Base-by-base conservation (phyloP, 2,329 filamentous ascomycete species). In the Trichoderma breve region DNA sequence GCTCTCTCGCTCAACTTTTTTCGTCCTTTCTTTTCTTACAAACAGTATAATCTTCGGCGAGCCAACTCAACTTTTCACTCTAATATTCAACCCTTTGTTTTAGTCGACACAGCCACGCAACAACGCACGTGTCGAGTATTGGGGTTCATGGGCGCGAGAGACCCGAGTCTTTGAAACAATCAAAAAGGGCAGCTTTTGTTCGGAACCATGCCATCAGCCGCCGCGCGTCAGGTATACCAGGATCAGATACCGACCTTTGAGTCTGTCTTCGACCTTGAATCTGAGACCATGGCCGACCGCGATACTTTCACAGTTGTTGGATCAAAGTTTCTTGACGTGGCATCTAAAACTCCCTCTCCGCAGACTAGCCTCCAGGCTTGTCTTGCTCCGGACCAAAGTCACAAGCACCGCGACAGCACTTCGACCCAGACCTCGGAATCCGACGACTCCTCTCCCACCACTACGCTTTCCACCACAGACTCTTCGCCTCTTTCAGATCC, bases 401-500 rank as follows among this genome's bases (percentile, higher is more conserved):
- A 94, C 82, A 90, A 91, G 78, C 92, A 93, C 80, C 87, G 90
- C 79, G 89, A 93, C 79, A 94, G 92, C 83, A 91, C 89, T n/a
- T 95, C 91, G 8, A 93, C 92, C 3, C 91, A 92, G 74, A 87
- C 87, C 70, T 93, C 92, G 18, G 93, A 93, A 74, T 98, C 96
- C 1, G 93, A 93, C 55, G 95, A 97, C 78, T 97, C 95, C 26
- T 98, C 95, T 9, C 96, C 96, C 1, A 98, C 95, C 8, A 98
- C 95, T 4, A 97, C 95, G 2, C 89, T 96, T 64, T 97, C 94
- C 6, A 97, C 94, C 24, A 93, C 95, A 74, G 95, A 97, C 82
- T 97, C 95, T 6, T 95, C 94, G 9, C 93, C 94, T 34, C 87
- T 96, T 63, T 95, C 95, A 34, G 95, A 98, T 77, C 92, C 93